Conservation (phyloP, 1,284 basidiomycete species). For the Microbotryum silenes-acaulis region DNA sequence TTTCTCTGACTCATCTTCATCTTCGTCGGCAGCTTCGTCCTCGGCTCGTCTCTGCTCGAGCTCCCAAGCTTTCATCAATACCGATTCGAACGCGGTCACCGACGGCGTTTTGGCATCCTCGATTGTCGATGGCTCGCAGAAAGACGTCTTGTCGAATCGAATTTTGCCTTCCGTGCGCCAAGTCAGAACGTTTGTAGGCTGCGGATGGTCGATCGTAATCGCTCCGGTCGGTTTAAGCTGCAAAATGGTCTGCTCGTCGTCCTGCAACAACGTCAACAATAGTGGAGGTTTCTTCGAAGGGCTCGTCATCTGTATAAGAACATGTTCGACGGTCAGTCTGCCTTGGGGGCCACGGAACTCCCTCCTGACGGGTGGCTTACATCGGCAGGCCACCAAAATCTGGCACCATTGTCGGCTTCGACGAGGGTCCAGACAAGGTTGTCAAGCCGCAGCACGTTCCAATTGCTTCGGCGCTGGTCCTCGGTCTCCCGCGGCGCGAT, state of each 20-base stretch:
- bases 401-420: background rate
- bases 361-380: background rate
- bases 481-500: conserved; percentile 2
- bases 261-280: conserved; percentile 11
- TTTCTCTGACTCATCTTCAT: background rate
- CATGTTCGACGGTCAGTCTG: background rate
- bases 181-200: conserved; percentile 10
- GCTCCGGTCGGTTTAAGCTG: background rate
- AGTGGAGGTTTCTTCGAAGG: conserved; percentile 9
- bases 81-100: conserved; percentile 3
- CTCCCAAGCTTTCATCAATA: background rate
- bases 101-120: background rate
- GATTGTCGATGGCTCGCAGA: background rate
- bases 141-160: conserved; percentile 13
- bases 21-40: background rate
- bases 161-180: conserved; percentile 11
- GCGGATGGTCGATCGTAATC: conserved; percentile 2
- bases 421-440: conserved; percentile 17
- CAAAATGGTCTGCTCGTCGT: background rate
- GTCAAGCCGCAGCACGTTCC: conserved; percentile 3
- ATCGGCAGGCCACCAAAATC: conserved; percentile 23
- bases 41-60: conserved; percentile 1
- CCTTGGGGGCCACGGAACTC: too few relatives aligned
- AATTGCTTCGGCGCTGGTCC: conserved; percentile 9
- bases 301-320: conserved; percentile 4